These are phyloP conservation scores for Lasiodiplodia sp. DNA, from an alignment of 2,329 filamentous ascomycete genomes.

Conservation along the genomic window DNA sequence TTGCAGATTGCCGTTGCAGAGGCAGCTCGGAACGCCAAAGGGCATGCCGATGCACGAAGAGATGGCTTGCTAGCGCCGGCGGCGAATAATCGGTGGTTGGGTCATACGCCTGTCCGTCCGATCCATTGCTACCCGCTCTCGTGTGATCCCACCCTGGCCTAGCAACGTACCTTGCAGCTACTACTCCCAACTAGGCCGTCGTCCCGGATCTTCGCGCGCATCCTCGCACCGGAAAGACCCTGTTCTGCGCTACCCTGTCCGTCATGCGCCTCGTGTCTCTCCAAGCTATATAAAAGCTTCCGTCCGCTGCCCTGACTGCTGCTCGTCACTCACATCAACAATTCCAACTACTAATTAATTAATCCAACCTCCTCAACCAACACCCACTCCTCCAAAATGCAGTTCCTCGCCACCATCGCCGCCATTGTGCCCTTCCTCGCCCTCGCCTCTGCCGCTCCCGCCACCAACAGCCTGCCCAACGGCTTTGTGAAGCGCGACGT, in stretches of 20 bases:
- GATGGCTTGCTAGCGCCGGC: neutral
- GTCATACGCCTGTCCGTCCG: conserved; percentile 7
- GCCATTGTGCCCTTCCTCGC: conserved; percentile 22
- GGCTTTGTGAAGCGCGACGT: conserved; percentile 27
- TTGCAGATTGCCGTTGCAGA: neutral
- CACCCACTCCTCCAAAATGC: conserved; percentile 12
- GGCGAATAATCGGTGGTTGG: conserved; percentile 3
- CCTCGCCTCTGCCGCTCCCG: conserved; percentile 18
- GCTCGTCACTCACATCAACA: neutral
- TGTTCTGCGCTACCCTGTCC: conserved; percentile 1
- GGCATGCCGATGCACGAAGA: neutral
- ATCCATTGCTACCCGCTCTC: neutral
- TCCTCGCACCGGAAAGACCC: conserved; percentile 2
- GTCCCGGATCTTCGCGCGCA: conserved; percentile 17
- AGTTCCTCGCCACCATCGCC: conserved; percentile 18
- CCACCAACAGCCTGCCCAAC: conserved; percentile 13
- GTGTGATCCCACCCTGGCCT: conserved; percentile 12
- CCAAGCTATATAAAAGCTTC: neutral
- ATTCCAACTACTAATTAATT: neutral
- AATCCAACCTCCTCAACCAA: conserved; percentile 2
- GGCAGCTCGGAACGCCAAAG: neutral
- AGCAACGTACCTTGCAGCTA: conserved; percentile 16
- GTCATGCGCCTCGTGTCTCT: neutral
- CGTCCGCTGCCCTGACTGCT: neutral
- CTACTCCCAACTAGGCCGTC: neutral